phyloP scores from a whole-genome alignment of 169 alveolate genomes.

The Plasmodium relictum region DNA sequence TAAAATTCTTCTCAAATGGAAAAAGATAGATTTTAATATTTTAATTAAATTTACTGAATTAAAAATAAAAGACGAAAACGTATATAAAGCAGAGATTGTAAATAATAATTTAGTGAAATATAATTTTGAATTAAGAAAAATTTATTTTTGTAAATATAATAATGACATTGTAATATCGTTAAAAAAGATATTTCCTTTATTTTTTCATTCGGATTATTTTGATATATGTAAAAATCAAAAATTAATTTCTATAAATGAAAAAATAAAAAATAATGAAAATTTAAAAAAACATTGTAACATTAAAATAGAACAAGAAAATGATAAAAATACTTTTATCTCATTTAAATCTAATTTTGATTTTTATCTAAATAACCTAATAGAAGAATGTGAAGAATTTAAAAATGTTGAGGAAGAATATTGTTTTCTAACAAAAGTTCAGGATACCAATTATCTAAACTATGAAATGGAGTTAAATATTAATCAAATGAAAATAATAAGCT shows the following conservation, averaged over 20 bases:
- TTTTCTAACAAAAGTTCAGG: no score
- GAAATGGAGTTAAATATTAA: constrained; percentile 12
- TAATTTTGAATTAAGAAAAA: constrained; percentile 45
- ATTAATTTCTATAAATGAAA: neutral
- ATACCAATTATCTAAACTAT: no score
- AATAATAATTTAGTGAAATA: constrained; percentile 25
- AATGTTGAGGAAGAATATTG: no score
- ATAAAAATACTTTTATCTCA: no score
- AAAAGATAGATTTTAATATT: constrained; percentile 35
- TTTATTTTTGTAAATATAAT: constrained; percentile 33
- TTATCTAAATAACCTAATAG: no score
- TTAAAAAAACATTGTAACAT: no score
- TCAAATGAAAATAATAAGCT: constrained; percentile 23
- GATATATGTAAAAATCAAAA: neutral
- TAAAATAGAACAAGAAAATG: no score
- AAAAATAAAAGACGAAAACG: neutral
- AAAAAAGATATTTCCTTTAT: neutral
- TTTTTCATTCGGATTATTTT: neutral
- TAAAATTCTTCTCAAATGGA: constrained; percentile 33
- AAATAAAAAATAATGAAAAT: neutral
- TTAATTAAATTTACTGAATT: constrained; percentile 8
- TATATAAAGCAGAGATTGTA: constrained; percentile 10
- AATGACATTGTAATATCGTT: constrained; percentile 16
- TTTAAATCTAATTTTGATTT: no score
- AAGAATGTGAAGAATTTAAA: no score